These are phyloP conservation scores for Sphagnum magellanicum DNA, from an alignment of 228 moss, liverwort and hornwort species.

Conservation along the genomic window DNA sequence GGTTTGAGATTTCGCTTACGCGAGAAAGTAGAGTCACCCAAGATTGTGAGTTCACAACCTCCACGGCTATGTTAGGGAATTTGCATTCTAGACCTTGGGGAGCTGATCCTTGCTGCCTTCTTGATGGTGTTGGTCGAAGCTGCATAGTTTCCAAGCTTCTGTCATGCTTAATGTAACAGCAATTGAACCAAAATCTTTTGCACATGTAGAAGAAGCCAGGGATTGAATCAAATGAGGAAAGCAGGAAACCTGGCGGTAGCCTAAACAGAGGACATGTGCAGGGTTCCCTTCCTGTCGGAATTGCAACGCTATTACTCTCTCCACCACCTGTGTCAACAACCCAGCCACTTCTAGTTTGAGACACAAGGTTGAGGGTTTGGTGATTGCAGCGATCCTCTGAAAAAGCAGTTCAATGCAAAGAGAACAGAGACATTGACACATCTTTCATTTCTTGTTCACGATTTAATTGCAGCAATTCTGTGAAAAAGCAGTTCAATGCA, in stretches of 20 bases:
- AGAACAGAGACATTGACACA: no score
- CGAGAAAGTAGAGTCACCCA: conserved; percentile 83
- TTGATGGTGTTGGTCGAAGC: conserved; percentile 46
- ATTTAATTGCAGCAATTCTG: no score
- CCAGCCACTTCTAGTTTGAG: conserved; percentile 12
- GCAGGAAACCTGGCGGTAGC: conserved; percentile 65
- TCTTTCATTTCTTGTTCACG: no score
- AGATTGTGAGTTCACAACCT: conserved; percentile 55
- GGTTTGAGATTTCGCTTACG: conserved; percentile 27
- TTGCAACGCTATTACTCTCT: conserved; percentile 79
- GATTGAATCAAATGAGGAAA: neutral
- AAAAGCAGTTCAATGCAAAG: no score
- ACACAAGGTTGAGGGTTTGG: neutral
- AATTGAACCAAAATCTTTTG: no score
- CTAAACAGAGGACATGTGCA: conserved; percentile 83
- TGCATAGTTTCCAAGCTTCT: conserved; percentile 11
- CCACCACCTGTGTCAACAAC: conserved; percentile 95
- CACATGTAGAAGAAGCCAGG: no score
- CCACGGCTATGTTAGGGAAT: conserved; percentile 56
- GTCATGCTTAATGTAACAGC: no score
- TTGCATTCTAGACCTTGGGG: conserved; percentile 59
- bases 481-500: no score
- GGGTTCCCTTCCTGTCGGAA: conserved; percentile 60
- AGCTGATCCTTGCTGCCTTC: conserved; percentile 19
- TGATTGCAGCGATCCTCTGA: neutral